A percentile compares a stretch with the other conserved stretches of the same genome.
Conservation (phyloP, 495 filamentous ascomycete species). For the Lindgomyces ingoldianus region DNA sequence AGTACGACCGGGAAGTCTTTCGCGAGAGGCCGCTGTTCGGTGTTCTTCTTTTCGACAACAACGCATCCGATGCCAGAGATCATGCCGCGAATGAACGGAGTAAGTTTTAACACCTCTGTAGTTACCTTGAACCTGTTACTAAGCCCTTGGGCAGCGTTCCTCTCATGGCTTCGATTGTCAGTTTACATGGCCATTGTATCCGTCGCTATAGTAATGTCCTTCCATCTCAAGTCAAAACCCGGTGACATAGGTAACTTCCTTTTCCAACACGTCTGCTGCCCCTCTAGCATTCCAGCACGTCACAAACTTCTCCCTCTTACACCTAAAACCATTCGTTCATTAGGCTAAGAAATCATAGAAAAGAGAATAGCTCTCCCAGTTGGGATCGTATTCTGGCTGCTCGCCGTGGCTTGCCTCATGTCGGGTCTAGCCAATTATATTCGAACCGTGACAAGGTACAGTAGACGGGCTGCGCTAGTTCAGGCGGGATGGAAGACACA, state of each 20-base stretch:
- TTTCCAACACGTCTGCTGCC: not conserved
- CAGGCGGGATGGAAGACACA: slow-evolving; percentile 96
- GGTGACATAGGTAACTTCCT: slow-evolving; percentile 49
- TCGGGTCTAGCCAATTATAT: slow-evolving; percentile 86
- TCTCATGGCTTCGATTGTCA: slow-evolving; percentile 89
- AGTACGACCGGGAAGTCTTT: slow-evolving; percentile 54
- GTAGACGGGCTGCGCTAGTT: slow-evolving; percentile 74
- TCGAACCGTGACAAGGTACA: slow-evolving; percentile 82
- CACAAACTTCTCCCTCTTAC: not conserved
- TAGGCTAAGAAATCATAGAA: slow-evolving; percentile 50
- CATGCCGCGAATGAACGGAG: slow-evolving; percentile 79
- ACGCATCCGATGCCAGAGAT: slow-evolving; percentile 81
- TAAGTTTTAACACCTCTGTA: slow-evolving; percentile 42
- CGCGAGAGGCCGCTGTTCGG: slow-evolving; percentile 70
- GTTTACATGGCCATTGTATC: slow-evolving; percentile 90
- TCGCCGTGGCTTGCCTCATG: slow-evolving; percentile 72
- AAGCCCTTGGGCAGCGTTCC: slow-evolving; percentile 59
- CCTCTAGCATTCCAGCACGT: not conserved
- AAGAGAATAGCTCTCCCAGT: slow-evolving; percentile 76
- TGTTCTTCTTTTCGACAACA: slow-evolving; percentile 85
- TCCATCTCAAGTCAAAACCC: slow-evolving; percentile 79
- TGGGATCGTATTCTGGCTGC: slow-evolving; percentile 82
- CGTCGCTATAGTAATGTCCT: slow-evolving; percentile 86
- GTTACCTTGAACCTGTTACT: not conserved
- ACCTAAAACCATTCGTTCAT: not conserved